phyloP scores from a whole-genome alignment of 148 eudicot species.

The Mesembryanthemum crystallinum region DNA sequence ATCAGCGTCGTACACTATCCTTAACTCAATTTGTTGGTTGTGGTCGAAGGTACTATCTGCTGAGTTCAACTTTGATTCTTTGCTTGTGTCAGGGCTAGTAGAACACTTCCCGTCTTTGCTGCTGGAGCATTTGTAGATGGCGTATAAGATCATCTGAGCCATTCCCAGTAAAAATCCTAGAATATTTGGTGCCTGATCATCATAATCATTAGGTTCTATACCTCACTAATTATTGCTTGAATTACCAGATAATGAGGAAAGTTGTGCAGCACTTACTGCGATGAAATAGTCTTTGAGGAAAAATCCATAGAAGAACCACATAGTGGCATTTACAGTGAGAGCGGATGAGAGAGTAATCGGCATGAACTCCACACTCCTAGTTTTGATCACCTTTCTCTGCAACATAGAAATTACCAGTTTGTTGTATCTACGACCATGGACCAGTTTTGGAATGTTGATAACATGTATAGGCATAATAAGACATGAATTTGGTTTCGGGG shows the following conservation, averaged over 20 bases:
- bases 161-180: slow-evolving; percentile 60
- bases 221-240: neutral
- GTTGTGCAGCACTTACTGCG: slow-evolving; percentile 40
- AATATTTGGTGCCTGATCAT: slow-evolving; percentile 54
- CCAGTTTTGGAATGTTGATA: neutral
- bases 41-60: slow-evolving; percentile 12
- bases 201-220: slow-evolving; percentile 18
- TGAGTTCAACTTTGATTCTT: slow-evolving; percentile 19
- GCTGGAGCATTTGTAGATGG: slow-evolving; percentile 38
- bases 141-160: slow-evolving; percentile 46
- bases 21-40: slow-evolving; percentile 27
- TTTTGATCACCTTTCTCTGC: slow-evolving; percentile 54
- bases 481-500: neutral
- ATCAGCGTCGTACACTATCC: slow-evolving; percentile 20
- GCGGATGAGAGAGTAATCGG: slow-evolving; percentile 50
- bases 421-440: slow-evolving; percentile 5
- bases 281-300: slow-evolving; percentile 49
- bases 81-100: slow-evolving; percentile 21
- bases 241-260: neutral
- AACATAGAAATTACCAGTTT: slow-evolving; percentile 1
- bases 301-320: slow-evolving; percentile 72
- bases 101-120: slow-evolving; percentile 20
- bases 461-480: neutral
- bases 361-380: slow-evolving; percentile 63
- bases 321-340: slow-evolving; percentile 49